These are phyloP conservation scores for Ustilago hordei DNA, from an alignment of 1,284 basidiomycete species.

Conservation along the genomic window DNA sequence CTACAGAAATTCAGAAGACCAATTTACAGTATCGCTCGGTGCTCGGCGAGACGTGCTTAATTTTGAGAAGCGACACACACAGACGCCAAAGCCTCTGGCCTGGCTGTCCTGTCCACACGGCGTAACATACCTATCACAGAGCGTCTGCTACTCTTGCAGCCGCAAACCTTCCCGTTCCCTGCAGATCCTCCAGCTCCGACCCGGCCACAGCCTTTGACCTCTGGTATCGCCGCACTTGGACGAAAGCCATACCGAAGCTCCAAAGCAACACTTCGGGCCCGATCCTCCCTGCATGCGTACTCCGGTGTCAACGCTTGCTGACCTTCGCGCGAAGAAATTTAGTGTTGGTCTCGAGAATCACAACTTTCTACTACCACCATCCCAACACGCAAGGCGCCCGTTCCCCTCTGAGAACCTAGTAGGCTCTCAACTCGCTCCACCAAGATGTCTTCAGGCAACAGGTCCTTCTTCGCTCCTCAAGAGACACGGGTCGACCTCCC, in stretches of 20 bases:
- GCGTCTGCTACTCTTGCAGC: neutral
- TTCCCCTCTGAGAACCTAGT: neutral
- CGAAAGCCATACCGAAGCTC: neutral
- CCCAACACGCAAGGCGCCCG: neutral
- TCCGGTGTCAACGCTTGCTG: slow-evolving; percentile 1
- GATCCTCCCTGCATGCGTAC: neutral
- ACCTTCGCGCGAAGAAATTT: slow-evolving; percentile 3
- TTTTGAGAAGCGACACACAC: no score
- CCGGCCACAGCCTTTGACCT: slow-evolving; percentile 1
- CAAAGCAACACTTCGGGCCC: neutral
- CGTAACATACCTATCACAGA: no score
- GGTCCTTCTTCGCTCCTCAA: slow-evolving; percentile 52
- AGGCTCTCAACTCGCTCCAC: neutral
- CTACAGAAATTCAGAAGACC: no score
- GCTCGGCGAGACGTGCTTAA: no score
- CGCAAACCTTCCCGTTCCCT: slow-evolving; percentile 23
- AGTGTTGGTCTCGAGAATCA: slow-evolving; percentile 10
- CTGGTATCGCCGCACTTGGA: slow-evolving; percentile 2
- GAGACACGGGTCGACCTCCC: slow-evolving; percentile 49
- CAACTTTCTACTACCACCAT: slow-evolving; percentile 2
- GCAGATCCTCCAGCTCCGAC: slow-evolving; percentile 31
- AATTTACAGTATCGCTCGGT: no score
- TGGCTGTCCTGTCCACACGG: no score
- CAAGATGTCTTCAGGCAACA: slow-evolving; percentile 45
- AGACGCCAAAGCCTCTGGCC: neutral